Evolutionary conservation across 2,329 filamentous ascomycete species (phyloP), one percentile per base, ranked within the genome.

Genomic region (Colletotrichum karsti): DNA sequence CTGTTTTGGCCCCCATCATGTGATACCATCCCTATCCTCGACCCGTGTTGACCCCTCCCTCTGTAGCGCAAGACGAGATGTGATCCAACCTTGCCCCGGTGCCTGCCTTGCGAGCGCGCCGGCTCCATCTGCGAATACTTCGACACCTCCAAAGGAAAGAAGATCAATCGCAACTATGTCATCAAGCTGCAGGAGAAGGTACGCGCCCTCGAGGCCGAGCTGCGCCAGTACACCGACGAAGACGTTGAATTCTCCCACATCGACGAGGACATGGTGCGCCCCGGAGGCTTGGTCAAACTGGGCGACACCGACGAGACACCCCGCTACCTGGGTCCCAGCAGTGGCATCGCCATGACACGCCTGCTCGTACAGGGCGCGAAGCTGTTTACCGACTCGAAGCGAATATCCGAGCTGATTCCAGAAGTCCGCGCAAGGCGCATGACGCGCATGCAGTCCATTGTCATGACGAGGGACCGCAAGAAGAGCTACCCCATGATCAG

Each of bases 301-400:
- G 91, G 92, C 74, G 93, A 95, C 74, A 91, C 91, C 63, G 94
- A 97, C 77, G 95, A 98, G 80, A 91, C 88, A 1, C 91, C 93
- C 15, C 93, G 95, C 70, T 98, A 96, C 77, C 84, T 99, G 3
- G 96, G 96, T 0, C 93, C 96, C 3, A 97, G 95, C 54, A 98
- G 95, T 78, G 96, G 95, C 67, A 97, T 98, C 74, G 93, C 94
- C 76, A 97, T 98, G 84, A 97, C 95, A 12, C 90, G 95, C 30
- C 86, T 98, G 72, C 91, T 99, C 10, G 98, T 99, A 92, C 95
- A 98, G 78, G 90, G 97, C 79, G 95, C 95, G 59, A 98, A 97
- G 81, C 92, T 94, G 70, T 97, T 95, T 75, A 97, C 94, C 26
- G 92, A 96, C 74, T 92, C 94, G 5, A 93, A 94, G 78, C 94